phyloP scores from a whole-genome alignment of 805 yeast species.

The Allodekkera sacchari region DNA sequence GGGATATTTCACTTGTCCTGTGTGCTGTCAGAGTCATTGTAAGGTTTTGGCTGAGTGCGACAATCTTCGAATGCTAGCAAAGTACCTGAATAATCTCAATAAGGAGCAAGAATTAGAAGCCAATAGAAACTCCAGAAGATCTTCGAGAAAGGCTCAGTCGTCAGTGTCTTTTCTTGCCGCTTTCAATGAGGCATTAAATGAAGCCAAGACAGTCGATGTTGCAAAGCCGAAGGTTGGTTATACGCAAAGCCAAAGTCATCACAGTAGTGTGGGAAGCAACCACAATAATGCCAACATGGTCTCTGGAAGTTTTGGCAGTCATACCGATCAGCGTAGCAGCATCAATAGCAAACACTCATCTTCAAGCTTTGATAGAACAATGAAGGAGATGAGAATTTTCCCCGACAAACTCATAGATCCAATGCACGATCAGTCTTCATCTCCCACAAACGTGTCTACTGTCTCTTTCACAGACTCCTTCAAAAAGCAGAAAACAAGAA shows the following conservation, averaged over 20 bases:
- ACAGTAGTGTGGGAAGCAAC: no score
- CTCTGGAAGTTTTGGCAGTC: neutral
- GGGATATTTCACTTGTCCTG: constrained; percentile 27
- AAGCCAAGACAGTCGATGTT: no score
- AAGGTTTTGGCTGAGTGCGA: constrained; percentile 24
- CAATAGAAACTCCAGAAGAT: neutral
- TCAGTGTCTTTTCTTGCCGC: constrained; percentile 25
- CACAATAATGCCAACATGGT: neutral
- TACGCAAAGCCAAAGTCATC: no score
- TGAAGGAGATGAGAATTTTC: constrained; percentile 13
- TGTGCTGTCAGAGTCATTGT: constrained; percentile 21
- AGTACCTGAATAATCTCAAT: constrained; percentile 8
- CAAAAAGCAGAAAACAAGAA: constrained; percentile 12
- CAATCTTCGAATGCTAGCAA: constrained; percentile 23
- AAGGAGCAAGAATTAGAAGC: constrained; percentile 7
- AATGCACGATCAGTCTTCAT: constrained; percentile 5
- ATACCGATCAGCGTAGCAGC: neutral
- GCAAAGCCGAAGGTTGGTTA: no score
- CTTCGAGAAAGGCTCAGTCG: constrained; percentile 5
- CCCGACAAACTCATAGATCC: constrained; percentile 4
- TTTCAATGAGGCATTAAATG: constrained; percentile 27
- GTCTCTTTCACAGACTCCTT: constrained; percentile 14
- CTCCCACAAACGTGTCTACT: constrained; percentile 12
- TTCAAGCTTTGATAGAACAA: no score
- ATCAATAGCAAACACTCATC: no score